phyloP scores from a whole-genome alignment of 805 yeast species.

The Ogataea paraovalis region DNA sequence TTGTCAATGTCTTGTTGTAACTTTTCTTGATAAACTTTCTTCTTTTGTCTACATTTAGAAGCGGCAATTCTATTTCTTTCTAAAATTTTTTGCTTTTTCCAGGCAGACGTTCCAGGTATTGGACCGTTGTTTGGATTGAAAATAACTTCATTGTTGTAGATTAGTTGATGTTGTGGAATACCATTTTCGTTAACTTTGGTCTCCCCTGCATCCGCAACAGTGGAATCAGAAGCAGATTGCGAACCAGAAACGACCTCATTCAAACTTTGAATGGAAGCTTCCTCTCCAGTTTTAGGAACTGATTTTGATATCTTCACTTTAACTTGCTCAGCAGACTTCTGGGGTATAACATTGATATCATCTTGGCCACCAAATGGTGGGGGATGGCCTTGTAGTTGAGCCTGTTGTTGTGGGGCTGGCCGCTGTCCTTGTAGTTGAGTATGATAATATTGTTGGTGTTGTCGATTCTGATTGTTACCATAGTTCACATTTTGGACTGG shows the following conservation, averaged over 20 bases:
- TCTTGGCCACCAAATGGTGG: not conserved
- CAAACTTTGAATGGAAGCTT: not conserved
- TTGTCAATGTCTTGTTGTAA: conserved; percentile 56
- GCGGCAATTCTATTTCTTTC: conserved; percentile 96
- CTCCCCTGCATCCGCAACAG: conserved; percentile 8
- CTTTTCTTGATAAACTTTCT: conserved; percentile 72
- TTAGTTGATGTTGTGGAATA: conserved; percentile 45
- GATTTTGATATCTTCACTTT: not conserved
- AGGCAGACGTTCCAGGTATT: conserved; percentile 58
- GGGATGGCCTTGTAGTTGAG: too few species aligned
- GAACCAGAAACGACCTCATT: not conserved
- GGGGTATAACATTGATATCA: not conserved
- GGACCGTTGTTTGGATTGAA: conserved; percentile 53
- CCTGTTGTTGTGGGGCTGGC: not conserved
- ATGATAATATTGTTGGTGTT: too few species aligned
- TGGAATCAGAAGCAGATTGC: not conserved
- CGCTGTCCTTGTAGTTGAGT: too few species aligned
- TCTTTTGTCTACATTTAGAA: conserved; percentile 88
- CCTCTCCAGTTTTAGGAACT: not conserved
- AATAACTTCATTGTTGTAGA: conserved; percentile 53
- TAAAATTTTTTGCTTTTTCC: conserved; percentile 72
- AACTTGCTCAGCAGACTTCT: not conserved
- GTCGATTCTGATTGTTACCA: too few species aligned
- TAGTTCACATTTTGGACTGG: not conserved
- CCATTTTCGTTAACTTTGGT: conserved; percentile 30